These are phyloP conservation scores for Mycena polygramma DNA, from an alignment of 768 basidiomycete genomes.

Conservation along the genomic window DNA sequence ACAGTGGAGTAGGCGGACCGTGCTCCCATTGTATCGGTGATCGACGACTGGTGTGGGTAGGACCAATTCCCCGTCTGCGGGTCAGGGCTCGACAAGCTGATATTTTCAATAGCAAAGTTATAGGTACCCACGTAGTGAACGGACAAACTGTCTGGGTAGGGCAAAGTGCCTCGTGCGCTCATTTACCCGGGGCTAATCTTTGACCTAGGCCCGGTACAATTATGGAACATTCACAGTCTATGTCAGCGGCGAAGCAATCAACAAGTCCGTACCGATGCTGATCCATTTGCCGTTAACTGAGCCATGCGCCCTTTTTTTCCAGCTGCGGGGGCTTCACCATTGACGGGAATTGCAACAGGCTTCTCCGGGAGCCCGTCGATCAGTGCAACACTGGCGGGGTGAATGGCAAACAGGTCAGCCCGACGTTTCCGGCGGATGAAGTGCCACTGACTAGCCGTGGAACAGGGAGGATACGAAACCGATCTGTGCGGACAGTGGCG, in stretches of 20 bases:
- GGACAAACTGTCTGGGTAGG: conserved; percentile 1
- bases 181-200: not conserved
- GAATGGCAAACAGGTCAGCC: conserved; percentile 25
- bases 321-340: conserved; percentile 23
- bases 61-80: not conserved
- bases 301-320: not conserved
- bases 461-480: conserved; percentile 35
- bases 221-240: conserved; percentile 3
- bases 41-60: conserved; percentile 21
- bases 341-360: conserved; percentile 38
- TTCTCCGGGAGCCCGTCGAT: conserved; percentile 37
- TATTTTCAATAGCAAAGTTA: not conserved
- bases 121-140: not conserved
- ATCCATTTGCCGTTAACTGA: not conserved
- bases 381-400: conserved; percentile 35
- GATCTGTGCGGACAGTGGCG: conserved; percentile 41
- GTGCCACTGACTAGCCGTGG: not conserved
- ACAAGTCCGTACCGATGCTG: not conserved
- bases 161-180: no score
- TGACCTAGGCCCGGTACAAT: conserved; percentile 4
- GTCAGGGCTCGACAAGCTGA: not conserved
- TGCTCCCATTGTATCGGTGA: conserved; percentile 16
- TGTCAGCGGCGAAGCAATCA: conserved; percentile 18
- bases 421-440: not conserved
- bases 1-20: conserved; percentile 5